Base-by-base conservation (phyloP, 768 basidiomycete genomes). In the Rhodotorula toruloides region DNA sequence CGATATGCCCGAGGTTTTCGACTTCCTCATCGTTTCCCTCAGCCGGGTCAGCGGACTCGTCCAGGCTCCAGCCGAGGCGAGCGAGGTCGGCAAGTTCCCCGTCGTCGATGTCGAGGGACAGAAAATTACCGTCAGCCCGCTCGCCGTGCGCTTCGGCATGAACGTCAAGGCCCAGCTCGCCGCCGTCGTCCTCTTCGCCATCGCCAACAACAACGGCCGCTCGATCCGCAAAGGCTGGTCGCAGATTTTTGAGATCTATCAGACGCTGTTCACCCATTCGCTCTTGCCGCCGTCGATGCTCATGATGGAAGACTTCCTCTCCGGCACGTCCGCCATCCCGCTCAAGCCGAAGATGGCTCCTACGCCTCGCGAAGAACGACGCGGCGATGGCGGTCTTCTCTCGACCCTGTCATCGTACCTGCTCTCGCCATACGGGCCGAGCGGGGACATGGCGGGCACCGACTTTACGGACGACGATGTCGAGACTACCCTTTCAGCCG, bases 221-320 rank as follows among this genome's bases (percentile, higher is more conserved):
- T 89, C 91, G 16, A 83, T 99, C 56, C 84, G 93, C 37, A 91
- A 93, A 76, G 93, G 94, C 32, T 99, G 96, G 96, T 86, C 25
- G 27, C 75, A 96, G 89, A 91, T 99, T 60, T 97, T 99, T 73
- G 94, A 98, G 77, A 97, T 98, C 87, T 93, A 94, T 79, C 88
- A 93, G 75, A 96, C 92, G 40, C 81, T 99, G 31, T 99, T 98
- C 79, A 78, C 97, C 52, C 89, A 98, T 76, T 93, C 93, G 25
- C 81, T 98, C 32, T 81, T 99, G 25, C 96, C 96, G 0, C 85
- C 82, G 16, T 82, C 87, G 55, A 89, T 99, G 88, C 80, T 96
- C 17, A 91, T 94, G 76, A 93, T 96, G 89, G 94, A 96, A 76
- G 96, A 98, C 75, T 98, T 99, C 80, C 83, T 97, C 14, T 91